These are phyloP conservation scores for Francoa sonchifolia DNA, from an alignment of 441 rosid genomes.

Conservation along the genomic window DNA sequence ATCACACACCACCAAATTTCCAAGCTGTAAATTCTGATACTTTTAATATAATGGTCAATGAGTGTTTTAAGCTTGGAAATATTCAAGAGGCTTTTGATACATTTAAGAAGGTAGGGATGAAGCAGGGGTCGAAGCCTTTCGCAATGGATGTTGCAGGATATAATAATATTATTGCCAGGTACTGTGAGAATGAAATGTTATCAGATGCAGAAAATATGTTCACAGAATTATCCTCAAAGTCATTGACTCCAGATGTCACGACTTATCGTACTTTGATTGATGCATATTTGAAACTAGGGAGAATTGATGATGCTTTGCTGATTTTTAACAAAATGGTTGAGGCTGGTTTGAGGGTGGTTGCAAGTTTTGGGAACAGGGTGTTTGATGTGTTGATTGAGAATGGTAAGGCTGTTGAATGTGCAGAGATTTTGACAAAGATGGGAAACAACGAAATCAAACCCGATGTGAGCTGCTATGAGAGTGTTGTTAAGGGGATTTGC, in stretches of 20 bases:
- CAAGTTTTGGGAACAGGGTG: slow-evolving; percentile 54
- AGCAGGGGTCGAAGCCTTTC: slow-evolving; percentile 53
- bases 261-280: slow-evolving; percentile 65
- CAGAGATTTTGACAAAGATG: slow-evolving; percentile 63
- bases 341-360: slow-evolving; percentile 70
- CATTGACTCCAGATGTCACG: slow-evolving; percentile 58
- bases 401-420: slow-evolving; percentile 59
- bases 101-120: slow-evolving; percentile 65
- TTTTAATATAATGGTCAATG: slow-evolving; percentile 64
- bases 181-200: slow-evolving; percentile 67
- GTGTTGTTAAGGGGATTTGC: slow-evolving; percentile 71
- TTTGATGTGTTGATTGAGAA: slow-evolving; percentile 53
- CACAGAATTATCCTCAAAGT: slow-evolving; percentile 38
- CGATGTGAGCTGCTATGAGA: slow-evolving; percentile 58
- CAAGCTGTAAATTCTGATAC: slow-evolving; percentile 82
- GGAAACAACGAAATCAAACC: slow-evolving; percentile 88
- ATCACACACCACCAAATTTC: slow-evolving; percentile 66
- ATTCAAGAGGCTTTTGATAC: slow-evolving; percentile 41
- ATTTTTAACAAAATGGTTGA: slow-evolving; percentile 59
- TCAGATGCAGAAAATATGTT: slow-evolving; percentile 56
- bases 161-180: slow-evolving; percentile 55
- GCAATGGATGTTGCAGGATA: slow-evolving; percentile 74
- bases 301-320: slow-evolving; percentile 54
- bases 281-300: slow-evolving; percentile 53
- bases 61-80: slow-evolving; percentile 66